Evolutionary conservation across 2,329 filamentous ascomycete genomes (phyloP).

Genomic region (Myrmaecium sp.): DNA sequence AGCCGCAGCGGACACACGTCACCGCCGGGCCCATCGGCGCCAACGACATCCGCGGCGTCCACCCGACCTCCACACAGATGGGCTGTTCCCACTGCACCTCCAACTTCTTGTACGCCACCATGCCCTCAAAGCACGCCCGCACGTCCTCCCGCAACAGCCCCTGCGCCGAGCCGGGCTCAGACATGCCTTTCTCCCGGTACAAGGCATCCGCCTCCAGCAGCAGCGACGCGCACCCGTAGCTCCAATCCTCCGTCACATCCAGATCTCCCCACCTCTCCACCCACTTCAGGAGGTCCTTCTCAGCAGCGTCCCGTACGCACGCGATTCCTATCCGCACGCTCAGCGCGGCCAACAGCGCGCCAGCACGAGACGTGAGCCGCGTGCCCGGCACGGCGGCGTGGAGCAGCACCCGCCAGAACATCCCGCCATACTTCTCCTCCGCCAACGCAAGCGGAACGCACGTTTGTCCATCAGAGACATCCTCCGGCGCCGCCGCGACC

Average conservation of each 20-base stretch:
- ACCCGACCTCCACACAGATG: slow-evolving; percentile 27
- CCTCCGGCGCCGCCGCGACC: too few relatives aligned
- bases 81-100: slow-evolving; percentile 30
- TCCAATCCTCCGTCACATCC: slow-evolving; percentile 34
- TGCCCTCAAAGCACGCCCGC: slow-evolving; percentile 24
- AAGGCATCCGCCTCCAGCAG: slow-evolving; percentile 29
- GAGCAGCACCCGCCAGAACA: slow-evolving; percentile 33
- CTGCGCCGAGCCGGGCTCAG: slow-evolving; percentile 8
- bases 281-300: slow-evolving; percentile 25
- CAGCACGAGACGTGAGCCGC: slow-evolving; percentile 26
- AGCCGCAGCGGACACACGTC: slow-evolving; percentile 25
- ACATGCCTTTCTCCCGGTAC: slow-evolving; percentile 6
- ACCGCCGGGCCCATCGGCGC: slow-evolving; percentile 26
- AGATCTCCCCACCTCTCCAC: slow-evolving; percentile 30
- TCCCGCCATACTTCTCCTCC: slow-evolving; percentile 14
- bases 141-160: slow-evolving; percentile 21
- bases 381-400: slow-evolving; percentile 33
- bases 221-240: slow-evolving; percentile 26
- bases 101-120: slow-evolving; percentile 31
- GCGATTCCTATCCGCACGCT: slow-evolving; percentile 31
- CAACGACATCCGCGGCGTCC: slow-evolving; percentile 29
- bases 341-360: slow-evolving; percentile 31
- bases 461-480: too few relatives aligned
- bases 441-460: slow-evolving; percentile 31
- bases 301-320: slow-evolving; percentile 24